Base-by-base conservation (phyloP, 176 grass and related monocot genomes). In the Thinopyrum elongatum region DNA sequence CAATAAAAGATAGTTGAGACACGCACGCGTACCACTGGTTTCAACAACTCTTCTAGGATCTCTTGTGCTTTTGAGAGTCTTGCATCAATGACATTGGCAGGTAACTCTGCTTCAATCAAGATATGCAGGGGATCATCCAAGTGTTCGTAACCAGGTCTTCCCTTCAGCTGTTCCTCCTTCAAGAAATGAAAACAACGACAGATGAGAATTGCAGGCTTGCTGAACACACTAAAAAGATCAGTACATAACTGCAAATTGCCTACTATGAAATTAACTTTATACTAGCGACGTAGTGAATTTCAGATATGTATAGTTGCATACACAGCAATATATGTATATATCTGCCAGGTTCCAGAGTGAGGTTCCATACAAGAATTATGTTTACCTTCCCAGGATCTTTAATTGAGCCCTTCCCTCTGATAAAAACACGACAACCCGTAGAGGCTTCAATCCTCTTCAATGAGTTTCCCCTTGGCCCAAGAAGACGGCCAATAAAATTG, bases 401-500 rank as follows among this genome's bases (percentile, higher is more conserved):
- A 84, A 98, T 98, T 10, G 97, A 98, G 65, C 97, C 97, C 65
- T 96, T 98, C 66, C 97, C 97, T 91, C 97, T 90, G 65, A 98
- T 98, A 83, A 94, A 98, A 90, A 98, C 94, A 83, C 97, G 97
- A 68, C 97, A 98, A 38, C 97, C 97, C 14, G 97, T 94, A 65
- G 97, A 94, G 82, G 90, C 84, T 86, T 98, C 97, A 33, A 98
- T 91, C 88, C 97, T 92, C 90, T 98, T 98, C 58, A 98, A 80
- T 21, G 97, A 98, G 90, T 98, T 98, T 35, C 95, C 95, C 31
- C 92, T 95, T 70, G 97, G 97, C 47, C 97, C 97, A 61, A 98
- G 93, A 94, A 98, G 97, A 55, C 97, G 93, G 12, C 97, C 92
- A 46, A 98, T 95, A 87, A 98, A 98, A 94, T 98, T 98, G 80